Base-by-base conservation (phyloP, 176 grass and related monocot species). In the Puya raimondii region DNA sequence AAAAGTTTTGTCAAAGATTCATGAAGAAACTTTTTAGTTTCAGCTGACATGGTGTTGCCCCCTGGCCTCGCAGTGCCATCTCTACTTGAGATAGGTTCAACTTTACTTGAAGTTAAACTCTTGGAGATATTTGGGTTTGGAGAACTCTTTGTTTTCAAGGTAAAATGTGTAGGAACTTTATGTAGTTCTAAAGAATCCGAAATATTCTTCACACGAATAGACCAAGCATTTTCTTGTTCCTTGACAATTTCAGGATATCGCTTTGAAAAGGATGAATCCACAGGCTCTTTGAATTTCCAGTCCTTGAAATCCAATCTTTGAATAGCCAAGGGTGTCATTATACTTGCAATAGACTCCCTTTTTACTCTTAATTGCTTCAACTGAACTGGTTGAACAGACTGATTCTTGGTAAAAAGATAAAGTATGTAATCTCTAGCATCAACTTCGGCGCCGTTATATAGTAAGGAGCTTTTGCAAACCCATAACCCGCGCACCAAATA, bases 401-500 rank as follows among this genome's bases (percentile, higher is more conserved):
- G 79, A 11, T 49, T 91, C 80, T 77, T 82, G 23, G 68, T 85
- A 84, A 91, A 91, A 48, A 80, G 72, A 6, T 68, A 82, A 50
- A 91, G 70, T 54, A 85, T 47, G 49, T 14, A 80, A 47, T 91
- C 85, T 66, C 88, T 91, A 76, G 61, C 71, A 22, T 48, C 51
- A 87, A 67, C 76, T 47, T 53, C 49, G 66, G 13, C 63, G n/a
- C 75, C 79, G 64, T 91, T 71, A 82, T 82, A 79, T 63, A 91
- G 68, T 47, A 91, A 77, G 53, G 85, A 85, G 69, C 88, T 91
- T 81, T 85, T 87, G 68, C 78, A 79, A 64, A 91, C 88, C 88
- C 88, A 91, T 67, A 87, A 74, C 42, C 88, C 88, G 25, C 76
- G 85, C 53, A 91, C 88, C 76, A 91, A 85, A 78, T 78, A 73